These are phyloP conservation scores for Hymenoscyphus repandus DNA, from an alignment of 2,329 filamentous ascomycete species.

Conservation along the genomic window DNA sequence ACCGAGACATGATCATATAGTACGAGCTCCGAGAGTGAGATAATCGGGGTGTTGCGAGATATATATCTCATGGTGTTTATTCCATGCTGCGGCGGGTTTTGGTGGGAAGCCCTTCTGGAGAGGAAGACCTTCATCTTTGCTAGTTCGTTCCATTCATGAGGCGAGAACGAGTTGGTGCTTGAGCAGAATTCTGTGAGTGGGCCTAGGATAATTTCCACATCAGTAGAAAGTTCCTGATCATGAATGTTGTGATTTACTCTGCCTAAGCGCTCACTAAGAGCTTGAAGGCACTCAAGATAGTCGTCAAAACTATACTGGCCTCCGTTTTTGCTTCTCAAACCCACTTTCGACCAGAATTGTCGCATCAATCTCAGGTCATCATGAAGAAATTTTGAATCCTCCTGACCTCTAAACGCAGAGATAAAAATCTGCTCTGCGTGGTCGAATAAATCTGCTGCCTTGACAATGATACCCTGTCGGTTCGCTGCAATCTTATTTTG, in stretches of 20 bases:
- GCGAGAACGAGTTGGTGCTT: neutral
- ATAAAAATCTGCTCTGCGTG: constrained; percentile 23
- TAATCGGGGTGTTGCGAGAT: constrained; percentile 2
- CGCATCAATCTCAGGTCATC: constrained; percentile 9
- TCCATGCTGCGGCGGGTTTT: constrained; percentile 13
- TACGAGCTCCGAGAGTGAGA: constrained; percentile 16
- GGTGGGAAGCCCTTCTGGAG: constrained; percentile 10
- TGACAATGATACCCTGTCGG: too few relatives aligned
- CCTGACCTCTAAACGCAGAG: constrained; percentile 24
- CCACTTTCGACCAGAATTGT: constrained; percentile 18
- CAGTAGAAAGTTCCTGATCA: too few relatives aligned
- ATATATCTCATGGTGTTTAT: constrained; percentile 14
- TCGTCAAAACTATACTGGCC: constrained; percentile 9
- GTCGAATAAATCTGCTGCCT: constrained; percentile 21
- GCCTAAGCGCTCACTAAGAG: constrained; percentile 8
- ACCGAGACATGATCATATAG: constrained; percentile 12
- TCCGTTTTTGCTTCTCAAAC: constrained; percentile 14
- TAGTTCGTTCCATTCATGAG: constrained; percentile 8
- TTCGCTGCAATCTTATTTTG: too few relatives aligned
- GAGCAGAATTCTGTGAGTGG: too few relatives aligned
- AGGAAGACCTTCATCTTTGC: constrained; percentile 13
- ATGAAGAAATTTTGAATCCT: constrained; percentile 22
- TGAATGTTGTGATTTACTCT: too few relatives aligned
- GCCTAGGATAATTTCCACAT: too few relatives aligned
- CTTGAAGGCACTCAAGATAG: constrained; percentile 21